A percentile compares a stretch with the other conserved stretches of the same genome.
Conservation (phyloP, 2,329 filamentous ascomycete genomes). For the Pseudopithomyces maydicus region DNA sequence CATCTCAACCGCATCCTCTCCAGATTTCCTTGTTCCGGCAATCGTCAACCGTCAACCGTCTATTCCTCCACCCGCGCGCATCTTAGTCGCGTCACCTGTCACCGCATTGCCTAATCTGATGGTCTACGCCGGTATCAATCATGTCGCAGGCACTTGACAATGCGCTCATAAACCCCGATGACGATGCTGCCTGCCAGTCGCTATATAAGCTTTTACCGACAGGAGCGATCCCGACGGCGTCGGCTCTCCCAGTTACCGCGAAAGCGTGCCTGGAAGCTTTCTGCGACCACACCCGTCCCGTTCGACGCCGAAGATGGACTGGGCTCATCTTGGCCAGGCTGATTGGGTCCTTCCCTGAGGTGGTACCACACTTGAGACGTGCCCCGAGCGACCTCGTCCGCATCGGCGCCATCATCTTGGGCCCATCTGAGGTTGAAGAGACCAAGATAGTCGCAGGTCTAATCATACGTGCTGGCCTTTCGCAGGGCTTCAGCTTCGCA, state of each 20-base stretch:
- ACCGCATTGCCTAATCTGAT: neutral
- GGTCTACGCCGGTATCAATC: neutral
- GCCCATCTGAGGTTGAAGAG: constrained; percentile 29
- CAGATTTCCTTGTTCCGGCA: neutral
- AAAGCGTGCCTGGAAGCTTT: constrained; percentile 35
- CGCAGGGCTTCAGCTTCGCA: constrained; percentile 24
- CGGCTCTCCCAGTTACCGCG: constrained; percentile 18
- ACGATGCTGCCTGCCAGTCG: constrained; percentile 19
- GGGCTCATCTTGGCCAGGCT: constrained; percentile 37
- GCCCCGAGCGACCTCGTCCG: constrained; percentile 14
- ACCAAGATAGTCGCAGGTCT: constrained; percentile 38
- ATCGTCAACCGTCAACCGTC: neutral
- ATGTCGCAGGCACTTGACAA: constrained; percentile 21
- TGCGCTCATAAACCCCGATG: constrained; percentile 27
- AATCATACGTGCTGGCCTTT: constrained; percentile 32
- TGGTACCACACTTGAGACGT: constrained; percentile 21
- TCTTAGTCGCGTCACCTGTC: neutral
- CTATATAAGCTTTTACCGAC: constrained; percentile 25
- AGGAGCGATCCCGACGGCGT: constrained; percentile 10
- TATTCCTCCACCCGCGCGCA: neutral
- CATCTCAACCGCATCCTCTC: neutral
- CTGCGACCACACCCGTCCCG: constrained; percentile 22
- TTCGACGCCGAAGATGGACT: constrained; percentile 33
- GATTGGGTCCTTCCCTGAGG: constrained; percentile 22
- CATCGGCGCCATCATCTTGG: constrained; percentile 33